Evolutionary conservation across 345 rosid genomes (phyloP).

Genomic region (Eucalyptus tenuipes): DNA sequence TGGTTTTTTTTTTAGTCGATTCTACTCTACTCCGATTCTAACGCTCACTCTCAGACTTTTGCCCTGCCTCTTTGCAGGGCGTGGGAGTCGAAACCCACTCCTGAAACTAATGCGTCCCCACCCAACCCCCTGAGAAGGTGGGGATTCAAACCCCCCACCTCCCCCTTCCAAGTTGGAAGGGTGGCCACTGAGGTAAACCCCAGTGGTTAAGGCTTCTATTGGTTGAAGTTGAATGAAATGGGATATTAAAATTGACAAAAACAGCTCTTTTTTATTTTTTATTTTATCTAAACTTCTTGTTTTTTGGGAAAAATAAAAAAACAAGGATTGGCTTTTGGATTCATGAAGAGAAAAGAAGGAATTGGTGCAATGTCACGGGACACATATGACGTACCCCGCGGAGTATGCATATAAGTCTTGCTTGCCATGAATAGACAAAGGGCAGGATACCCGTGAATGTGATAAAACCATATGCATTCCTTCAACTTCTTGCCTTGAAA

Average conservation of each 20-base stretch:
- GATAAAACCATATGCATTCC: background rate
- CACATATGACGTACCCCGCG: background rate
- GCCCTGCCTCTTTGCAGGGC: too few relatives aligned
- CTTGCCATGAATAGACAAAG: background rate
- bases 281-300: background rate
- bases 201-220: background rate
- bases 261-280: background rate
- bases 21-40: fast-evolving
- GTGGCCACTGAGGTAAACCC: too few relatives aligned
- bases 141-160: too few relatives aligned
- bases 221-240: background rate
- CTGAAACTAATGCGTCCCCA: too few relatives aligned
- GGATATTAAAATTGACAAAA: background rate
- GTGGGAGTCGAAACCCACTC: too few relatives aligned
- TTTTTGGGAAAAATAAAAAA: background rate
- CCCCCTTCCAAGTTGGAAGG: too few relatives aligned
- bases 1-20: too few relatives aligned
- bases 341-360: background rate
- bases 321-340: background rate
- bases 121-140: too few relatives aligned
- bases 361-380: background rate
- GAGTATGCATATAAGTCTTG: background rate
- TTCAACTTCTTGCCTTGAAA: background rate
- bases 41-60: too few relatives aligned
- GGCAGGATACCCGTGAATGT: background rate